A percentile compares a stretch with the other conserved stretches of the same genome.
Conservation (phyloP, 176 grass and related monocot genomes). For the Neostapfia colusana region DNA sequence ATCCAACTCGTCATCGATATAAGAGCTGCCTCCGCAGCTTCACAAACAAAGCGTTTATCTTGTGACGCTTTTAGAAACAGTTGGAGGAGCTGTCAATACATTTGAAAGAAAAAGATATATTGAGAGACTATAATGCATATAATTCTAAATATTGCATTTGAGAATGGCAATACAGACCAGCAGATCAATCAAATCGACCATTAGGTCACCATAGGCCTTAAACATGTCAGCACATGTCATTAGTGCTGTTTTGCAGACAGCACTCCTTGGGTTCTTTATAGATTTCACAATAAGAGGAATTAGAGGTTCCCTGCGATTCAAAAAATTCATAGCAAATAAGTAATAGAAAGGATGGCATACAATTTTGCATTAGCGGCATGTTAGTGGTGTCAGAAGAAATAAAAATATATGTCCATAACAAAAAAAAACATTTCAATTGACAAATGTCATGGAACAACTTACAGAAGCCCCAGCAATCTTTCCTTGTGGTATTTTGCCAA, state of each 20-base stretch:
- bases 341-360: background rate
- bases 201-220: slow-evolving; percentile 61
- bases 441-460: slow-evolving; percentile 39
- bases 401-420: background rate
- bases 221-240: slow-evolving; percentile 95
- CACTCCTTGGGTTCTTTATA: slow-evolving; percentile 96
- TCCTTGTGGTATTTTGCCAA: slow-evolving; percentile 80
- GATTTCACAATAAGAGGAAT: slow-evolving; percentile 89
- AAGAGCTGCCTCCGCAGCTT: slow-evolving; percentile 82
- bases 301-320: slow-evolving; percentile 53
- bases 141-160: slow-evolving; percentile 10
- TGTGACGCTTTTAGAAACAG: slow-evolving; percentile 92
- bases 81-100: slow-evolving; percentile 66
- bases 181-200: slow-evolving; percentile 57
- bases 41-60: slow-evolving; percentile 98
- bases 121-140: slow-evolving; percentile 1
- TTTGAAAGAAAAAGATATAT: slow-evolving; percentile 20
- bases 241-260: slow-evolving; percentile 87
- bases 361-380: no score
- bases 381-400: background rate
- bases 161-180: slow-evolving; percentile 52
- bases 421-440: background rate
- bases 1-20: slow-evolving; percentile 82
- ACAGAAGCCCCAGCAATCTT: slow-evolving; percentile 75
- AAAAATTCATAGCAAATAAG: slow-evolving; percentile 14